These are phyloP conservation scores for Chaetomium strumarium DNA, from an alignment of 2,329 filamentous ascomycete species.

Conservation along the genomic window DNA sequence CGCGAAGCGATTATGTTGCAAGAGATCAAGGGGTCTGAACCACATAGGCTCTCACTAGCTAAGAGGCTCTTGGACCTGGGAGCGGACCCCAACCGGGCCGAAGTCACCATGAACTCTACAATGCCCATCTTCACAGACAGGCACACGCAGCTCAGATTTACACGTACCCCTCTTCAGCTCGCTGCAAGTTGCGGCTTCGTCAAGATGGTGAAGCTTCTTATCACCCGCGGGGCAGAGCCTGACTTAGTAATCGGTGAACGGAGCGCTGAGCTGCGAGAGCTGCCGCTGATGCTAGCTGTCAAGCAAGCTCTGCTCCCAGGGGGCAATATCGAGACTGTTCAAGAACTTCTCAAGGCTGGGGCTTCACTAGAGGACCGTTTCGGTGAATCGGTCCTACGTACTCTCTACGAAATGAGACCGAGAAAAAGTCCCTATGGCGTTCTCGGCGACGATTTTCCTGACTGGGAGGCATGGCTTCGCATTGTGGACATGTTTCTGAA, in stretches of 20 bases:
- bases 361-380: neutral
- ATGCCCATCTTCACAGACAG: too few species aligned
- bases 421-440: neutral
- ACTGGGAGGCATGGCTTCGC: neutral
- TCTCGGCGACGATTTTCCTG: neutral
- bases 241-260: neutral
- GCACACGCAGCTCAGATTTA: neutral
- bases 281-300: neutral
- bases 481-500: neutral
- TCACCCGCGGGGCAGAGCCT: neutral
- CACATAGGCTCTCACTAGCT: neutral
- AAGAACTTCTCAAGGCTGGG: neutral
- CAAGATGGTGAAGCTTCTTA: neutral
- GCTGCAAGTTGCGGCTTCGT: neutral
- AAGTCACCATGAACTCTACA: neutral
- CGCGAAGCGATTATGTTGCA: neutral
- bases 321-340: neutral
- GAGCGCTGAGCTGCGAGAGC: neutral
- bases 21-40: neutral
- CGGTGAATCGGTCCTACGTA: neutral
- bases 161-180: neutral
- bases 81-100: neutral
- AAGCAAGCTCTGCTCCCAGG: neutral
- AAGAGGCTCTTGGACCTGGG: neutral
- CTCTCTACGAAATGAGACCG: neutral